Evolutionary conservation across 2,329 filamentous ascomycete species (phyloP).

Genomic region (Ploettnerulaceae sp.): DNA sequence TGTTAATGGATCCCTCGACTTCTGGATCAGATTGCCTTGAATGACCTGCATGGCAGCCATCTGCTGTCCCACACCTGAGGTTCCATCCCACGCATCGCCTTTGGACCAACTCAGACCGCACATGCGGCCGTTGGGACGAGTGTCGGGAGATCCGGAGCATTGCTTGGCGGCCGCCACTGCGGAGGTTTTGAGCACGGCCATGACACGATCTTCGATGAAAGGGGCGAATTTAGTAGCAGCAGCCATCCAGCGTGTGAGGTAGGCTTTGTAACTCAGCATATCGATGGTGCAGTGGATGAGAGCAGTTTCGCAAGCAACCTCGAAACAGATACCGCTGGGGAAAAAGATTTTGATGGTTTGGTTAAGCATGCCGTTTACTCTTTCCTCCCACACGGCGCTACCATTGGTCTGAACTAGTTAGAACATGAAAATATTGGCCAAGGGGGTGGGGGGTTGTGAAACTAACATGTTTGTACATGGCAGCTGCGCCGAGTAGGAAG

Average conservation of each 20-base stretch:
- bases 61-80: slow-evolving; percentile 45
- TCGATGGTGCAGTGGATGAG: slow-evolving; percentile 53
- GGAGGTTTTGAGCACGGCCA: slow-evolving; percentile 46
- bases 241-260: slow-evolving; percentile 55
- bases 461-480: slow-evolving; percentile 44
- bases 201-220: slow-evolving; percentile 45
- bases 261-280: slow-evolving; percentile 60
- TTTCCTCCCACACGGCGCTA: slow-evolving; percentile 33
- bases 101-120: slow-evolving; percentile 57
- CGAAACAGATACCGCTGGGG: slow-evolving; percentile 44
- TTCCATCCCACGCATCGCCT: slow-evolving; percentile 49
- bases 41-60: slow-evolving; percentile 54
- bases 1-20: slow-evolving; percentile 39
- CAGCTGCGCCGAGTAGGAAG: slow-evolving; percentile 53
- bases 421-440: not conserved
- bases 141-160: slow-evolving; percentile 46
- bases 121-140: slow-evolving; percentile 45
- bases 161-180: slow-evolving; percentile 57
- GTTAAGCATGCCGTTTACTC: slow-evolving; percentile 31
- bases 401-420: slow-evolving; percentile 38
- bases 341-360: slow-evolving; percentile 34
- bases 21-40: slow-evolving; percentile 32
- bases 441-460: not conserved
- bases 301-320: slow-evolving; percentile 60
- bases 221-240: slow-evolving; percentile 53